Base-by-base conservation (phyloP, 306 rosid species). In the Albizia julibrissin region DNA sequence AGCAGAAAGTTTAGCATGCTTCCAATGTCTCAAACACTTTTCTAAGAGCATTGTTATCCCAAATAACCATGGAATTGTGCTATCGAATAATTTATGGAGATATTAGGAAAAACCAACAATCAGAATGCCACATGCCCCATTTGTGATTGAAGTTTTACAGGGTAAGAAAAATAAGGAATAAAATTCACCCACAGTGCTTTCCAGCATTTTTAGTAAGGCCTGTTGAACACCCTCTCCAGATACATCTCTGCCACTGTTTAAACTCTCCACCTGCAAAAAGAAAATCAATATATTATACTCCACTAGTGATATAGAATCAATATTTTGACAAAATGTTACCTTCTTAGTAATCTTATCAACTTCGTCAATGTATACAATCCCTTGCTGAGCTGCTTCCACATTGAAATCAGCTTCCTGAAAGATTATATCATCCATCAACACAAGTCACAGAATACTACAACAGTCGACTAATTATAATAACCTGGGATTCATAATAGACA, bases 201-300 rank as follows among this genome's bases (percentile, higher is more conserved):
- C 97, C 71, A 90, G 84, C 92, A 92, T 92, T 92, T 90, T 92
- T 39, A 92, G 87, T 40, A 92, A 79, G 80, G 97, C 92, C 83
- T 92, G 97, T 62, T 92, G 94, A 75, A 92, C 97, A 52, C 96
- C 93, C 88, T 91, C 96, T 62, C 93, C 93, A 40, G 96, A 89
- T 56, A 91, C 96, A 84, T 92, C 97, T 87, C 97, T 90, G 80
- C 94, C 93, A 85, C 74, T 61, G 81, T 88, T 89, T 56, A 74
- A 15, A 87, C 87, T 84, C 76, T 90, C 92, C 27, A 80, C 84
- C 96, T 91, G 90, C 75, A 73, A 72, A 83, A 82, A 22, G 80
- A 39, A 61, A 67, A 69, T 73, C 46, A 84, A 37, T 43, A 69
- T 34, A 44, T 54, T 12, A 68, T 44, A 69, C 46, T 64, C 72